These are phyloP conservation scores for Eucalyptus marginata DNA, from an alignment of 345 rosid genomes.

Conservation along the genomic window DNA sequence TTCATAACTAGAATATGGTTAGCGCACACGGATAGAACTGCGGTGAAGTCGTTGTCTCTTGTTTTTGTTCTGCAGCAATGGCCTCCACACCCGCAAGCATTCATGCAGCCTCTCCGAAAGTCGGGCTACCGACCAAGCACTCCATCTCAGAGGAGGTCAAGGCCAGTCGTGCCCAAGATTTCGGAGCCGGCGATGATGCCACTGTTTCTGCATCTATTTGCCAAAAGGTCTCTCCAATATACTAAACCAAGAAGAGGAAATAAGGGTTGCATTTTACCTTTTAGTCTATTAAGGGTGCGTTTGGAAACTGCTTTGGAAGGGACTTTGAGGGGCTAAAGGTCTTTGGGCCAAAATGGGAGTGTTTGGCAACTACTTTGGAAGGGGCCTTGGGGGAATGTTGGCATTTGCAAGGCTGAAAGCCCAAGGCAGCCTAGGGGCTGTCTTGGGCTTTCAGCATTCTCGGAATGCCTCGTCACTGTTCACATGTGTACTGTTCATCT, in stretches of 20 bases:
- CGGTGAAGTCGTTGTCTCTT: background rate
- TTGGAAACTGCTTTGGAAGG: too few relatives aligned
- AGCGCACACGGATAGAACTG: background rate
- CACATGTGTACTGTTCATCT: too few relatives aligned
- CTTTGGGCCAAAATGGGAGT: too few relatives aligned
- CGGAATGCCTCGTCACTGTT: too few relatives aligned
- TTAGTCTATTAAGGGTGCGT: background rate
- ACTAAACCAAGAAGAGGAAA: background rate
- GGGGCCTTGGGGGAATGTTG: too few relatives aligned
- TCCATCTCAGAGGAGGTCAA: background rate
- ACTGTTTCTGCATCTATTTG: conserved; percentile 6
- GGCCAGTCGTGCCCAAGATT: background rate
- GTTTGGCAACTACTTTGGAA: too few relatives aligned
- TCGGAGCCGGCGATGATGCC: background rate
- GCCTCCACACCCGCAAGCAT: background rate
- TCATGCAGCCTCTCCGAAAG: background rate
- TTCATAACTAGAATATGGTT: background rate
- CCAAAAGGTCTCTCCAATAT: conserved; percentile 3
- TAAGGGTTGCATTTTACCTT: background rate
- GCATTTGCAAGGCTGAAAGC: too few relatives aligned
- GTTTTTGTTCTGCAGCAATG: background rate
- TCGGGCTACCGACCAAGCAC: background rate
- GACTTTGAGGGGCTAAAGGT: too few relatives aligned
- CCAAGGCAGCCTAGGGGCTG: too few relatives aligned
- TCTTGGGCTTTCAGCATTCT: too few relatives aligned